These are phyloP conservation scores for Warburgia ugandensis DNA, from an alignment of 164 flowering plant genomes.

Conservation along the genomic window DNA sequence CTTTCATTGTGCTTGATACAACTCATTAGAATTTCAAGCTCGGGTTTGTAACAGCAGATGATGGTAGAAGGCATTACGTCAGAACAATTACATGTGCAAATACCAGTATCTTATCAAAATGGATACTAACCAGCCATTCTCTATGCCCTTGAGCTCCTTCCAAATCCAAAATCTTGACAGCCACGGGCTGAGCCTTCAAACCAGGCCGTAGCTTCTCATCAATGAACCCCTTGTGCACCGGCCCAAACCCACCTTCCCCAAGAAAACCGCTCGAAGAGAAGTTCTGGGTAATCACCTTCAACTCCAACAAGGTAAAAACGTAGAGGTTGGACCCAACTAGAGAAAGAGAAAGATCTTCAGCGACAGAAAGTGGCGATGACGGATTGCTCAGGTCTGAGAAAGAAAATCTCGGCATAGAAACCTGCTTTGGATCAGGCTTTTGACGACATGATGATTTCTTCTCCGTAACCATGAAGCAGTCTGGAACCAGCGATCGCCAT, in stretches of 20 bases:
- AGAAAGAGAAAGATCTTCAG: slow-evolving; percentile 50
- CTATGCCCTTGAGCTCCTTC: slow-evolving; percentile 81
- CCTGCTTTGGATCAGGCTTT: slow-evolving; percentile 12
- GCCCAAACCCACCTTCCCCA: slow-evolving; percentile 85
- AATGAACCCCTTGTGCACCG: slow-evolving; percentile 70
- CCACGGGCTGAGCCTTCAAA: slow-evolving; percentile 55
- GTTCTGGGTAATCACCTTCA: slow-evolving; percentile 38
- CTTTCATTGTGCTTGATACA: no score
- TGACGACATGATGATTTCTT: slow-evolving; percentile 1
- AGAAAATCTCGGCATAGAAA: slow-evolving; percentile 36
- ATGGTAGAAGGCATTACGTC: no score
- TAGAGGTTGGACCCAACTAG: slow-evolving; percentile 48
- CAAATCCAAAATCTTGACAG: slow-evolving; percentile 67
- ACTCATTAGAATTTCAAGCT: no score
- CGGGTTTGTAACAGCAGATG: no score
- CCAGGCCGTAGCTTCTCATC: slow-evolving; percentile 57
- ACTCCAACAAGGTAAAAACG: slow-evolving; percentile 48
- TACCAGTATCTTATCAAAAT: not conserved
- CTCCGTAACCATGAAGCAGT: slow-evolving; percentile 21
- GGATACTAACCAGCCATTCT: slow-evolving; percentile 80
- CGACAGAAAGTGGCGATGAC: slow-evolving; percentile 32
- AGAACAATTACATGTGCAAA: no score
- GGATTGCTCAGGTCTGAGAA: slow-evolving; percentile 49
- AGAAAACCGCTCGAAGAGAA: slow-evolving; percentile 47
- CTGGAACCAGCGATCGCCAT: slow-evolving; percentile 18